phyloP scores from a whole-genome alignment of 495 filamentous ascomycete genomes.

The Neurospora tetrasperma region DNA sequence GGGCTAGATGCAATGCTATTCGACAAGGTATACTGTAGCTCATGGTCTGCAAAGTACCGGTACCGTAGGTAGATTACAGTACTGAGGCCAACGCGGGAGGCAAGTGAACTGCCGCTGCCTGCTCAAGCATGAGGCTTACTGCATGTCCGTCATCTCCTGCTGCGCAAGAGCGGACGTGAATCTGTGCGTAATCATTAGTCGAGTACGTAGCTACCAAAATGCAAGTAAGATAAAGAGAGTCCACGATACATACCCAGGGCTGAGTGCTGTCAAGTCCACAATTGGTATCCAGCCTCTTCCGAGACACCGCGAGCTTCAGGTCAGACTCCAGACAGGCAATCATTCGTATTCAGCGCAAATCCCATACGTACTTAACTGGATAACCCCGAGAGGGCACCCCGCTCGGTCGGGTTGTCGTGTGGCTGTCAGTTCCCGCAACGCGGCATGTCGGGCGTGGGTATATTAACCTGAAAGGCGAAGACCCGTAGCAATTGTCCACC shows the following conservation, averaged over 20 bases:
- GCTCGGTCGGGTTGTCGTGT: not conserved
- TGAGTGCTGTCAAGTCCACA: not conserved
- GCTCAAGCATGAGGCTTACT: not conserved
- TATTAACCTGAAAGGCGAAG: not conserved
- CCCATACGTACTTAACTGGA: not conserved
- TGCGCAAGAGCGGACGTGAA: not conserved
- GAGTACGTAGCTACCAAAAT: not conserved
- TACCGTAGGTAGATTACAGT: not conserved
- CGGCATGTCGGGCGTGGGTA: not conserved
- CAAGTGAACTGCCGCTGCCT: not conserved
- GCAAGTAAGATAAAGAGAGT: not conserved
- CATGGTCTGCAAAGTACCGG: not conserved
- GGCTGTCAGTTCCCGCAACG: not conserved
- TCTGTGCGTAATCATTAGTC: not conserved
- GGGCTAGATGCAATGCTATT: not conserved
- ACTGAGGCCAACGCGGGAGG: not conserved
- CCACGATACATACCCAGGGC: not conserved
- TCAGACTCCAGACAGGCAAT: not conserved
- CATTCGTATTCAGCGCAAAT: not conserved
- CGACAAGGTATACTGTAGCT: not conserved
- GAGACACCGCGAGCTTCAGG: not conserved
- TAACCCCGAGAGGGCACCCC: not conserved
- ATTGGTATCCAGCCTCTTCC: not conserved
- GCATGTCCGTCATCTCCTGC: not conserved
- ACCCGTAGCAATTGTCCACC: not conserved